A percentile compares a stretch with the other conserved stretches of the same genome.
phyloP scores from a whole-genome alignment of 352 stramenopile genomes.

The Phytophthora pistaciae region DNA sequence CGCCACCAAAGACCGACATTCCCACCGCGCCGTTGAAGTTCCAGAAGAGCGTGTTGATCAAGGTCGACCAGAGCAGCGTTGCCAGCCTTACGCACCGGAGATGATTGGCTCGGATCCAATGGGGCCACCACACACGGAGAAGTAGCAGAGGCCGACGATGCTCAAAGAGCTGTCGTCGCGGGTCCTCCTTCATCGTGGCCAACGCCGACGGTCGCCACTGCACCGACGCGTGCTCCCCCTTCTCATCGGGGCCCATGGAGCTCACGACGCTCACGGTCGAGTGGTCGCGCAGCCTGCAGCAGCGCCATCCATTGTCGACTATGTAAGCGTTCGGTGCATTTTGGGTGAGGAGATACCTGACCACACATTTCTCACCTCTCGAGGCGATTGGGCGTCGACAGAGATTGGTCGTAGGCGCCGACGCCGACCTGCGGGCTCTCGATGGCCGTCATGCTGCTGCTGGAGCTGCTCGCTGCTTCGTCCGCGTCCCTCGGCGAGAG shows the following conservation, averaged over 20 bases:
- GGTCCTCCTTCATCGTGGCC: constrained; percentile 45
- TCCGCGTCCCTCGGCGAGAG: background rate
- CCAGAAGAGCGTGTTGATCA: constrained; percentile 97
- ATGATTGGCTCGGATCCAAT: constrained; percentile 57
- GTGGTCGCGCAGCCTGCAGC: constrained; percentile 20
- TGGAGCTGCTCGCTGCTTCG: background rate
- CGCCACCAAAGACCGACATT: constrained; percentile 89
- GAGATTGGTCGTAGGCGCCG: constrained; percentile 32
- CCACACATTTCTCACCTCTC: constrained; percentile 35
- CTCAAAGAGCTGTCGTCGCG: constrained; percentile 48
- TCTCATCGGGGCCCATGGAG: constrained; percentile 22
- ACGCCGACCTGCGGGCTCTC: constrained; percentile 31
- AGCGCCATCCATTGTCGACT: constrained; percentile 8
- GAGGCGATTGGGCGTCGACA: constrained; percentile 42
- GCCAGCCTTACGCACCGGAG: constrained; percentile 31
- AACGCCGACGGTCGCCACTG: constrained; percentile 41
- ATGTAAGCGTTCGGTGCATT: background rate
- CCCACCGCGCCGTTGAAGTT: constrained; percentile 95
- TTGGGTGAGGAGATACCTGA: background rate
- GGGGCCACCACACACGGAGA: constrained; percentile 53
- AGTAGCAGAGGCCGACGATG: constrained; percentile 64
- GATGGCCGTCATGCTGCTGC: constrained; percentile 11
- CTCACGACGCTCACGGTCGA: constrained; percentile 29
- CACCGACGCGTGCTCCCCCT: constrained; percentile 14
- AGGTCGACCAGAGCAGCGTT: constrained; percentile 51